Conservation (phyloP, 2,329 filamentous ascomycete genomes). For the Nemania sp. region DNA sequence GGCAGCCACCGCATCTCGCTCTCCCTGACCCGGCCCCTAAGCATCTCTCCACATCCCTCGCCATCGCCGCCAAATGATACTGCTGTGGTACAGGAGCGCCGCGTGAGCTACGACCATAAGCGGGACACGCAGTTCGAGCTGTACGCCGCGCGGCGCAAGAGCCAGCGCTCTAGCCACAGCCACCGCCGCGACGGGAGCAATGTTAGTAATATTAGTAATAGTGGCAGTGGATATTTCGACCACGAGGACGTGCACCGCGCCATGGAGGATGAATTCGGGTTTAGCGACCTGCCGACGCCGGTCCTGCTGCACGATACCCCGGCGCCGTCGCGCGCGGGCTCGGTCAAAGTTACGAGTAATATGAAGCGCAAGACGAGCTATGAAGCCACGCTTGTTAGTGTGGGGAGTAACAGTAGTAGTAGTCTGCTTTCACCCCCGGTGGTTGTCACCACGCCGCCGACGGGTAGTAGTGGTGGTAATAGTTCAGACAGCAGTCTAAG, state of each 20-base stretch:
- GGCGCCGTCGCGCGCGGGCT: conserved; percentile 28
- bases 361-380: conserved; percentile 30
- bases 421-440: conserved; percentile 14
- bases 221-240: conserved; percentile 26
- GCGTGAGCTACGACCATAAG: conserved; percentile 47
- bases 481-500: conserved; percentile 18
- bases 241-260: conserved; percentile 35
- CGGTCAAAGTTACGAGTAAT: too few relatives aligned
- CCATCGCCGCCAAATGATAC: background rate
- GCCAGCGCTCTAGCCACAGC: conserved; percentile 13
- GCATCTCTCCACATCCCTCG: conserved; percentile 24
- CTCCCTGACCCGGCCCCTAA: conserved; percentile 23
- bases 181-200: background rate
- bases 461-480: too few relatives aligned
- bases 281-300: conserved; percentile 14
- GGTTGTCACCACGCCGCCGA: conserved; percentile 20
- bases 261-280: conserved; percentile 41
- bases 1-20: conserved; percentile 31
- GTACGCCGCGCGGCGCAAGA: conserved; percentile 44
- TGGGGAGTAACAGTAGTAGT: too few relatives aligned
- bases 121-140: conserved; percentile 53
- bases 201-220: too few relatives aligned
- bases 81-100: conserved; percentile 20
- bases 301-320: conserved; percentile 3
- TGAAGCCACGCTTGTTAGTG: conserved; percentile 25